phyloP scores from a whole-genome alignment of 495 filamentous ascomycete species.

The Penicillium paxilli region DNA sequence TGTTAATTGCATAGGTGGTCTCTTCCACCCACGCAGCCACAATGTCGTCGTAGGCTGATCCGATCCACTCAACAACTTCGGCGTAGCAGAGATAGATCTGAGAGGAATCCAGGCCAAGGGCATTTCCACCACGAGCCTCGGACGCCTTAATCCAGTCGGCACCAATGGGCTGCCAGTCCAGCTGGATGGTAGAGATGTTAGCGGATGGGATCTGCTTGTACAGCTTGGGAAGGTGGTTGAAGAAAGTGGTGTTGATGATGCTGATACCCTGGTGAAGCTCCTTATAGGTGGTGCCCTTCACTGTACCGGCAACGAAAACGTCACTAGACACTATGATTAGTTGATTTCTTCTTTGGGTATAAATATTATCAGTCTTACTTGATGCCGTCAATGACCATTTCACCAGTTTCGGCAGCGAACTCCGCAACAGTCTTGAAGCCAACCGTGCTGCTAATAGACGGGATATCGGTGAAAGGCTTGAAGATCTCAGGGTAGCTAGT shows the following conservation, averaged over 20 bases:
- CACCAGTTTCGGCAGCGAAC: conserved; percentile 29
- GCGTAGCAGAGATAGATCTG: conserved; percentile 39
- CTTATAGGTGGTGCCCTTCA: conserved; percentile 30
- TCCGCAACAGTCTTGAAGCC: conserved; percentile 36
- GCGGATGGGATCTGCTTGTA: conserved; percentile 26
- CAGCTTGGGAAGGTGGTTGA: conserved; percentile 30
- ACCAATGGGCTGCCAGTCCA: conserved; percentile 51
- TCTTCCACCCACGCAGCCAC: conserved; percentile 34
- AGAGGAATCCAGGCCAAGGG: conserved; percentile 39
- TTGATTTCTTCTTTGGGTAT: neutral
- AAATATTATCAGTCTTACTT: conserved; percentile 18
- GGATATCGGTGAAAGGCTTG: conserved; percentile 39
- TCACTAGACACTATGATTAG: conserved; percentile 16
- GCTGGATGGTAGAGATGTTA: conserved; percentile 36
- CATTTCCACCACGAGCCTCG: conserved; percentile 35
- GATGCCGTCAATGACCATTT: conserved; percentile 26
- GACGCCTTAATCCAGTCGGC: conserved; percentile 36
- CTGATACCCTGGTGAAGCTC: conserved; percentile 30
- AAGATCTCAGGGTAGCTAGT: conserved; percentile 30
- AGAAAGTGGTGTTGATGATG: conserved; percentile 42
- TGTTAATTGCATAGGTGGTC: conserved; percentile 36
- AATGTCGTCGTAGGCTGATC: conserved; percentile 29
- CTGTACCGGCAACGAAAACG: conserved; percentile 38
- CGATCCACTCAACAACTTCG: conserved; percentile 41
- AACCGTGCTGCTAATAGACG: conserved; percentile 30